Evolutionary conservation across 306 rosid genomes (phyloP).

Genomic region (Medicago lupulina): DNA sequence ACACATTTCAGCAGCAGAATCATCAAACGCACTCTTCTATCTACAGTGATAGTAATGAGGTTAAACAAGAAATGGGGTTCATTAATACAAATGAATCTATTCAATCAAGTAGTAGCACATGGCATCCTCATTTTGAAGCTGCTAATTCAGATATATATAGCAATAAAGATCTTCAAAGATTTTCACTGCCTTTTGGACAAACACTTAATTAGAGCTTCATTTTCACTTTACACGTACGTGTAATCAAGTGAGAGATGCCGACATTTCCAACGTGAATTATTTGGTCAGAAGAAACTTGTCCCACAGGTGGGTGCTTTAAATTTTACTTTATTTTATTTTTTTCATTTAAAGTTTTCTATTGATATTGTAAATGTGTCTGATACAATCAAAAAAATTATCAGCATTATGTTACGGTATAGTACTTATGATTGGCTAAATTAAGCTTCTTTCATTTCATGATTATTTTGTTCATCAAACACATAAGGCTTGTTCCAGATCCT

Average conservation of each 20-base stretch:
- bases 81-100: slow-evolving; percentile 38
- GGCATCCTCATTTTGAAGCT: slow-evolving; percentile 54
- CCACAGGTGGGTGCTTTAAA: slow-evolving; percentile 65
- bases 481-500: neutral
- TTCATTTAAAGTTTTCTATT: slow-evolving; percentile 2
- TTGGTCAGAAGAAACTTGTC: slow-evolving; percentile 54
- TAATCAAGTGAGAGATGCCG: slow-evolving; percentile 37
- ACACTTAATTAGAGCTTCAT: slow-evolving; percentile 54
- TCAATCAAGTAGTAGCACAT: slow-evolving; percentile 22
- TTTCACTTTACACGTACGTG: slow-evolving; percentile 23
- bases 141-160: slow-evolving; percentile 55
- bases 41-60: slow-evolving; percentile 48
- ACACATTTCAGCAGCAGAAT: slow-evolving; percentile 41
- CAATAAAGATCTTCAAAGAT: slow-evolving; percentile 81
- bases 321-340: slow-evolving; percentile 12
- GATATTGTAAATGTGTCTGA: slow-evolving; percentile 69
- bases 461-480: slow-evolving; percentile 41
- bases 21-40: slow-evolving; percentile 6
- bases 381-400: slow-evolving; percentile 31
- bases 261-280: slow-evolving; percentile 44
- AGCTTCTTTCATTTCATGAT: slow-evolving; percentile 4
- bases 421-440: slow-evolving; percentile 47
- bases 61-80: slow-evolving; percentile 65
- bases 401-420: slow-evolving; percentile 42
- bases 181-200: slow-evolving; percentile 80